Base-by-base conservation (phyloP, 768 basidiomycete genomes). In the Pulveroboletus sp. region DNA sequence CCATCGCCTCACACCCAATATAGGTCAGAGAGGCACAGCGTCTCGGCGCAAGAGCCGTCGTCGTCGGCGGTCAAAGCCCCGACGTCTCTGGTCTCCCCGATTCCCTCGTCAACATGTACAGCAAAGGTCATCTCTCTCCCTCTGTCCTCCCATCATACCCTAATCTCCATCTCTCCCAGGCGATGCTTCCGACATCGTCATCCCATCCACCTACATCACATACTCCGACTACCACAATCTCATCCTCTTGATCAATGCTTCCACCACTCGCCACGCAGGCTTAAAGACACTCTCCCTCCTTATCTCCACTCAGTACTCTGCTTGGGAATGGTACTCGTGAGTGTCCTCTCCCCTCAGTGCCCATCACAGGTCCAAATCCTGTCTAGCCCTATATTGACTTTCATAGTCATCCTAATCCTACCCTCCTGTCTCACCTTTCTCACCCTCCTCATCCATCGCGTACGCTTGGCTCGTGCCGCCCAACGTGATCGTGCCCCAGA, bases 281-380 rank as follows among this genome's bases (percentile, higher is more conserved):
- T 60, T 90, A 42, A 78, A 74, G 36, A 91, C 89, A 0, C 76
- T 92, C 24, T 86, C 87, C 2, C 70, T 92, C 22, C 73, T 86
- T 50, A 85, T 92, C 59, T 87, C 80, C 13, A 82, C 85, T 5
- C 86, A 89, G 54, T 86, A 85, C 61, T 85, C 86, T 13, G 80
- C 85, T 36, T 93, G 90, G 85, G 89, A 93, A 62, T 94, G 92
- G 90, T 92, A 91, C 63, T 91, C 88, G 89, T 91, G 59, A 56
- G 83, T 48, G 32, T 29, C 39, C 19, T 37, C 37, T 19, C 37
- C 42, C 22, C 56, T 42, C 51, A 30, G 16, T 20, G n/a, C 14
- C n/a, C 45, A 20, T 48, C 38, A 19, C 51, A 56, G 23, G 46
- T 47, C 41, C 34, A 49, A 51, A 45, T 32, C 52, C 24, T 31